Evolutionary conservation across 805 yeast species (phyloP).

Genomic region (Cyberlindnera xylosilytica): DNA sequence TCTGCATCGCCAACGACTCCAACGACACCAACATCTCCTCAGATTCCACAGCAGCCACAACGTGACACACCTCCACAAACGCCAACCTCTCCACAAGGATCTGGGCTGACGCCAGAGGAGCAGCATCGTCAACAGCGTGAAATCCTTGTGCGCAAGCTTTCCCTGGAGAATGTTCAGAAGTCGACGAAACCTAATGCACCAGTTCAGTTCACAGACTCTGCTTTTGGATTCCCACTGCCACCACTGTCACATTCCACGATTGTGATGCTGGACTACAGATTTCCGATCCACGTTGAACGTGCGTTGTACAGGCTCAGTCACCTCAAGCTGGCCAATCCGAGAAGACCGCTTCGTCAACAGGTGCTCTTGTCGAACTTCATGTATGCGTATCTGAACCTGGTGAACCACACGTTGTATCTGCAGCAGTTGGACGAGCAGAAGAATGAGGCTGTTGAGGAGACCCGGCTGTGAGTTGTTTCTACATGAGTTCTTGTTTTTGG

Average conservation of each 20-base stretch:
- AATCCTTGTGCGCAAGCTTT: slow-evolving; percentile 23
- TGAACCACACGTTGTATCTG: slow-evolving; percentile 82
- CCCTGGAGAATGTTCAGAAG: slow-evolving; percentile 34
- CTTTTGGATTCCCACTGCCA: slow-evolving; percentile 85
- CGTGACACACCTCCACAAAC: slow-evolving; percentile 3
- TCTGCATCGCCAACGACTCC: slow-evolving; percentile 4
- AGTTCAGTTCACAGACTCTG: slow-evolving; percentile 66
- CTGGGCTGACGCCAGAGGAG: slow-evolving; percentile 8
- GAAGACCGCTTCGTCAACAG: slow-evolving; percentile 87
- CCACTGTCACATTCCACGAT: slow-evolving; percentile 74
- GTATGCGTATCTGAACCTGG: slow-evolving; percentile 94
- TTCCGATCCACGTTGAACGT: slow-evolving; percentile 93
- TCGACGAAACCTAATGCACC: slow-evolving; percentile 51
- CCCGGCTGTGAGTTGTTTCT: background rate
- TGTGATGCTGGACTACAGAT: slow-evolving; percentile 78
- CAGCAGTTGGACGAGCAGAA: slow-evolving; percentile 52
- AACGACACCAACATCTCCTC: slow-evolving; percentile 1
- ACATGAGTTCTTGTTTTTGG: background rate
- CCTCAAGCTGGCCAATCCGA: slow-evolving; percentile 89
- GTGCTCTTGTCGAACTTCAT: slow-evolving; percentile 92
- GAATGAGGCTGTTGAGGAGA: slow-evolving; percentile 4
- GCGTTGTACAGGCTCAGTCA: slow-evolving; percentile 93
- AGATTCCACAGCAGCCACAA: slow-evolving; percentile 15
- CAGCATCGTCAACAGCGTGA: slow-evolving; percentile 23
- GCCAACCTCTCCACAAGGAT: background rate